Evolutionary conservation across 2,329 filamentous ascomycete species (phyloP).

Genomic region (Huntiella bhutanensis): DNA sequence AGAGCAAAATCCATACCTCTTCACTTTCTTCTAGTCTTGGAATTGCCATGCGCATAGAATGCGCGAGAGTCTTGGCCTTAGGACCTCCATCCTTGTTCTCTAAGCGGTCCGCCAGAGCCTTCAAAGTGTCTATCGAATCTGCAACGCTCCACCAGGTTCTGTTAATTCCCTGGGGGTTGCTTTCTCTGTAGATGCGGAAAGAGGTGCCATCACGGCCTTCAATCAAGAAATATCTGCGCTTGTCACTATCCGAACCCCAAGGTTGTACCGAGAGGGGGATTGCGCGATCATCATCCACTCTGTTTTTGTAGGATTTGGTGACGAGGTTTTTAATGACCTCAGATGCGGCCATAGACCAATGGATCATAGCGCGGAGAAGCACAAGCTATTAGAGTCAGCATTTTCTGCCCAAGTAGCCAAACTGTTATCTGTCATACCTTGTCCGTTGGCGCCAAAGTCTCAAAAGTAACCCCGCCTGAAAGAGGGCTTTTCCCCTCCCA

Average conservation of each 20-base stretch:
- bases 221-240: constrained; percentile 81
- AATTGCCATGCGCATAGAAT: constrained; percentile 60
- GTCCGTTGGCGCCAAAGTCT: constrained; percentile 61
- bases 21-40: constrained; percentile 86
- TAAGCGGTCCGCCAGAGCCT: constrained; percentile 55
- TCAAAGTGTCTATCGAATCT: constrained; percentile 73
- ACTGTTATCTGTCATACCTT: constrained; percentile 36
- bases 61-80: constrained; percentile 58
- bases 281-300: constrained; percentile 62
- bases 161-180: constrained; percentile 58
- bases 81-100: constrained; percentile 59
- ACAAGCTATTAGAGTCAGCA: constrained; percentile 41
- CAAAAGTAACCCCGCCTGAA: constrained; percentile 61
- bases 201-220: constrained; percentile 88
- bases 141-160: constrained; percentile 86
- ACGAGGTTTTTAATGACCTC: constrained; percentile 66
- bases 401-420: background rate
- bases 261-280: constrained; percentile 77
- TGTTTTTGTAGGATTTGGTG: constrained; percentile 71
- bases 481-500: constrained; percentile 78
- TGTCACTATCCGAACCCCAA: constrained; percentile 79
- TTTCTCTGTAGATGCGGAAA: constrained; percentile 87
- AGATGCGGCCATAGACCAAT: constrained; percentile 82
- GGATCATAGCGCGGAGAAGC: constrained; percentile 60
- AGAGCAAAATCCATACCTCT: constrained; percentile 37